A percentile compares a stretch with the other conserved stretches of the same genome.
Conservation (phyloP, 495 filamentous ascomycete species). For the Umbilicaria muhlenbergii region DNA sequence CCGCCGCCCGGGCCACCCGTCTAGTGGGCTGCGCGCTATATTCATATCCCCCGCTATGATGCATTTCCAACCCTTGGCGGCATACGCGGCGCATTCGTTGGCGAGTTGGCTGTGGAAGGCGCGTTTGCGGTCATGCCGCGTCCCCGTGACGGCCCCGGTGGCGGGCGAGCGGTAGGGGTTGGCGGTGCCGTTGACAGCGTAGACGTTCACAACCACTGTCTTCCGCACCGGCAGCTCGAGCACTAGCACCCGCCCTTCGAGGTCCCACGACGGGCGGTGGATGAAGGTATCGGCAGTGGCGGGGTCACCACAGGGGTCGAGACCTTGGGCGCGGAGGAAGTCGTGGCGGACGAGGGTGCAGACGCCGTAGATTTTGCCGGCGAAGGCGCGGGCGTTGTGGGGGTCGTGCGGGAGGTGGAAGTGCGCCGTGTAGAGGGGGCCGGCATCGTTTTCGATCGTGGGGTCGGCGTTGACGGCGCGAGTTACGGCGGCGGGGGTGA, state of each 20-base stretch:
- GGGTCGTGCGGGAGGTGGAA: slow-evolving; percentile 30
- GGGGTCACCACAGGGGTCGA: too few relatives aligned
- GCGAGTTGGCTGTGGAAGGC: slow-evolving; percentile 26
- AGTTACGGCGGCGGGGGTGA: slow-evolving; percentile 19
- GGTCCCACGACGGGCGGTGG: slow-evolving; percentile 29
- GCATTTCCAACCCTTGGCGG: slow-evolving; percentile 22
- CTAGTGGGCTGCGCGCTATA: slow-evolving; percentile 24
- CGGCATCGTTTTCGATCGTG: neutral
- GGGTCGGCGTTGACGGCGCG: slow-evolving; percentile 15
- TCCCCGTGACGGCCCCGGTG: slow-evolving; percentile 24
- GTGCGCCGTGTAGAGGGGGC: slow-evolving; percentile 23
- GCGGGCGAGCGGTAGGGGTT: slow-evolving; percentile 24
- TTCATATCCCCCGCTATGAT: slow-evolving; percentile 35
- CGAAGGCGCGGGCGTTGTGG: slow-evolving; percentile 29
- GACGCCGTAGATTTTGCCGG: slow-evolving; percentile 36
- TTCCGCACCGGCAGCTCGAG: slow-evolving; percentile 17
- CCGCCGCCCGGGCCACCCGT: slow-evolving; percentile 27
- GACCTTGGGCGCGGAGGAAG: slow-evolving; percentile 8
- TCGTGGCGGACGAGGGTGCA: slow-evolving; percentile 30
- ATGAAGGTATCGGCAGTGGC: slow-evolving; percentile 8
- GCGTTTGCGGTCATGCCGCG: slow-evolving; percentile 33
- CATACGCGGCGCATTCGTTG: slow-evolving; percentile 22
- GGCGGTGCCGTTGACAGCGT: slow-evolving; percentile 36
- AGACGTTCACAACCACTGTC: slow-evolving; percentile 30
- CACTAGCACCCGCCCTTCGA: slow-evolving; percentile 33